phyloP scores from a whole-genome alignment of 1,139 yeast genomes.

The Magnusiomyces fungicola region DNA sequence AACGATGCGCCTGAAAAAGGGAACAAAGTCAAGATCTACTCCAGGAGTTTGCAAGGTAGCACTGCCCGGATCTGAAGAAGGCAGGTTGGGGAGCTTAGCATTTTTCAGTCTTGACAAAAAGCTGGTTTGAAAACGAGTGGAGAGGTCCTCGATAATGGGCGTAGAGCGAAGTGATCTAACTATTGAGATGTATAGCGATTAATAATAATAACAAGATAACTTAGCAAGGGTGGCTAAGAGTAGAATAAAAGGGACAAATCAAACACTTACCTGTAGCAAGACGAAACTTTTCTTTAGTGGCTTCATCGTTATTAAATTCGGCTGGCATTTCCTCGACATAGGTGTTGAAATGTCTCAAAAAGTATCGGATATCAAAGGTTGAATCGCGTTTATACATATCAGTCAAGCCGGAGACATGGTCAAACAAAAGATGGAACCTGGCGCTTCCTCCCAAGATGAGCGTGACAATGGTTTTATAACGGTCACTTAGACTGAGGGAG shows the following conservation, averaged over 20 bases:
- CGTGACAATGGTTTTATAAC: slow-evolving; percentile 8
- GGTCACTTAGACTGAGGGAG: slow-evolving; percentile 6
- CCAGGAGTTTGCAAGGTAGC: not conserved
- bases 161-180: slow-evolving; percentile 4
- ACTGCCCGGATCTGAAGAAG: too few species aligned
- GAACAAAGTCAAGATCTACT: slow-evolving; percentile 8
- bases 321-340: slow-evolving; percentile 7
- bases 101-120: not conserved
- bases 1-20: slow-evolving; percentile 5
- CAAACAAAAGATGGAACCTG: slow-evolving; percentile 8
- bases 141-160: slow-evolving; percentile 2
- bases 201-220: too few species aligned
- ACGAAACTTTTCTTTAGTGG: not conserved
- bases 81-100: not conserved
- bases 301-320: slow-evolving; percentile 5
- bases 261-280: too few species aligned
- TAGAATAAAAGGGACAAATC: too few species aligned
- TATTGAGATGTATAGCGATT: not conserved
- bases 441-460: slow-evolving; percentile 6
- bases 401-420: slow-evolving; percentile 7
- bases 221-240: too few species aligned
- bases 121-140: not conserved
- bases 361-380: slow-evolving; percentile 4
- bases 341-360: slow-evolving; percentile 10
- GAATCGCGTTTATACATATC: slow-evolving; percentile 8